Evolutionary conservation across 805 yeast genomes (phyloP).

Genomic region (Candida morakotiae): DNA sequence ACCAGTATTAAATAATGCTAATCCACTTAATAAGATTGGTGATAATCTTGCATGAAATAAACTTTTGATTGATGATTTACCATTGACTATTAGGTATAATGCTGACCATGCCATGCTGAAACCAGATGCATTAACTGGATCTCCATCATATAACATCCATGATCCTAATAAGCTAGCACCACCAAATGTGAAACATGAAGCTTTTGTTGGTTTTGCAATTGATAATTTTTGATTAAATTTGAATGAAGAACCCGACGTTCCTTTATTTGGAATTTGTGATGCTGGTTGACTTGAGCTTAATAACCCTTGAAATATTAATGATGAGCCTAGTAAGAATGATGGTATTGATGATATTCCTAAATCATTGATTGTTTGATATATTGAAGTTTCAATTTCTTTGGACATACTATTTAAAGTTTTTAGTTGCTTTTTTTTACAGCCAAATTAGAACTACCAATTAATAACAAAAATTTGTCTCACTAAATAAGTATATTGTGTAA

Average conservation of each 20-base stretch:
- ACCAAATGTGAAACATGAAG: slow-evolving; percentile 54
- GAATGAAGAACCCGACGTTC: slow-evolving; percentile 5
- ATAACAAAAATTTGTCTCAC: too few relatives aligned
- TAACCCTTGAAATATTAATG: slow-evolving; percentile 6
- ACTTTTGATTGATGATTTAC: slow-evolving; percentile 50
- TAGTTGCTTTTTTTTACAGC: slow-evolving; percentile 1
- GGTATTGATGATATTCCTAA: slow-evolving; percentile 10
- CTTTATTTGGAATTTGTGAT: not conserved
- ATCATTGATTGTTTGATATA: slow-evolving; percentile 2
- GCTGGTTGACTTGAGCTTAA: not conserved
- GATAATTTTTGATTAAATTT: slow-evolving; percentile 4
- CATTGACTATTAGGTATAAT: slow-evolving; percentile 68
- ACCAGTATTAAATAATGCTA: slow-evolving; percentile 59
- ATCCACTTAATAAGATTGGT: slow-evolving; percentile 55
- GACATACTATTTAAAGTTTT: not conserved
- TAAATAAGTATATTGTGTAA: too few relatives aligned
- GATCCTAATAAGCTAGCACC: slow-evolving; percentile 63
- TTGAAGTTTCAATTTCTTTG: not conserved
- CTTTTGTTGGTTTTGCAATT: slow-evolving; percentile 29
- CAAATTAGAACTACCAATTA: too few relatives aligned
- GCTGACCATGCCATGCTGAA: slow-evolving; percentile 79
- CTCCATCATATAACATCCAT: slow-evolving; percentile 74
- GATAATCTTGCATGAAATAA: slow-evolving; percentile 54
- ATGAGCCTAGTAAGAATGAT: slow-evolving; percentile 7
- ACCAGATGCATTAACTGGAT: slow-evolving; percentile 74